Evolutionary conservation across 352 stramenopile species (phyloP), one percentile per base, ranked within the genome.

Genomic region (Phytophthora meadii): DNA sequence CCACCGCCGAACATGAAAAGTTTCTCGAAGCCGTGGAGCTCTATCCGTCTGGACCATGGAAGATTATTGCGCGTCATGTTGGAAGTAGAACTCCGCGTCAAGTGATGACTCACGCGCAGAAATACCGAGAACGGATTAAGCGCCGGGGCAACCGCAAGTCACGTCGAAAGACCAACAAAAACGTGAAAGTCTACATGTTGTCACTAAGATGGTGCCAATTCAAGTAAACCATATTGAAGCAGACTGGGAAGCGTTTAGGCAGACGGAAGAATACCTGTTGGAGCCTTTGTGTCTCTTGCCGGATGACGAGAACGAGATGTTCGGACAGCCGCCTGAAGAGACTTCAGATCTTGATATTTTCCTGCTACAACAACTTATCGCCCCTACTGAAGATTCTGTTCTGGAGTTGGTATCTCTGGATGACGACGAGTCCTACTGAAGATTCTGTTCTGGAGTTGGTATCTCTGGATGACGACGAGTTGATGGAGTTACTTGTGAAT

Each of bases 41-140:
- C 32, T 76, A 74, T 34, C 66, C 69, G 30, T 71, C 44, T 1
- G 70, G 61, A 1, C 70, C 57, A 32, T 75, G 70, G 65, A 76
- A 67, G n/a, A 25, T 53, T 19, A 74, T 81, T 19, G 66, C 73
- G 6, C 46, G 60, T 3, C 49, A 71, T 25, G 61, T 81, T 9
- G 73, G 57, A 5, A 75, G 60, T 10, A 46, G 61, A 46, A 75
- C 56, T 32, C 57, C 70, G 3, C 50, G 70, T 4, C 73, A 81
- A 37, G 58, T 65, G 3, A 79, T 75, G 70, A 77, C 70, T 0
- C 74, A 82, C 30, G 70, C 74, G 9, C 74, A 82, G 34, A 79
- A 79, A 41, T 79, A 82, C 48, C 58, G 70, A 2, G 53, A 81
- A 61, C 65, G 62, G 24, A 79, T 79, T 25, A 65, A 72, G 45